A percentile compares a stretch with the other conserved stretches of the same genome.
These are phyloP conservation scores for Colletotrichum euphorbiae DNA, from an alignment of 2,329 filamentous ascomycete genomes.

Conservation along the genomic window DNA sequence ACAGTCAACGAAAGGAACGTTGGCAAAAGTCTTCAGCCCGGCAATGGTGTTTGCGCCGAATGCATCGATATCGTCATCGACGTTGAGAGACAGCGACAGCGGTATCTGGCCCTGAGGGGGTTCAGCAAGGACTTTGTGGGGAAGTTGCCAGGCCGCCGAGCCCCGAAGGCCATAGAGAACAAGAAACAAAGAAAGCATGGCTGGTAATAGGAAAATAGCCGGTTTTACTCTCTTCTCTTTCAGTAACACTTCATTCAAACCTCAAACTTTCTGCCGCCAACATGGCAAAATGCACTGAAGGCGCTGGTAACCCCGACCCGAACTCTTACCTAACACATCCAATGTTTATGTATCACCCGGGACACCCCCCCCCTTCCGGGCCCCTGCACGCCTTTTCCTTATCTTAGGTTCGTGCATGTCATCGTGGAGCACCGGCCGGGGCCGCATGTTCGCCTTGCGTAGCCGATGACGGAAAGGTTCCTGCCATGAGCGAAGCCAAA, in stretches of 20 bases:
- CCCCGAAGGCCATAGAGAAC: not conserved
- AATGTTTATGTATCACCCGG: too few species aligned
- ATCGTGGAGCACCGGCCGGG: too few species aligned
- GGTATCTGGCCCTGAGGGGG: conserved; percentile 38
- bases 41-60: conserved; percentile 37
- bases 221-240: not conserved
- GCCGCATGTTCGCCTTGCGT: too few species aligned
- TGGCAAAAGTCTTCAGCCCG: conserved; percentile 44
- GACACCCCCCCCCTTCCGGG: too few species aligned
- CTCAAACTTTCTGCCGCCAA: too few species aligned
- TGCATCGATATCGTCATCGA: conserved; percentile 33
- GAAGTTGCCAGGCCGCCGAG: conserved; percentile 28
- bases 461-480: too few species aligned
- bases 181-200: not conserved
- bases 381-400: not conserved
- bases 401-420: not conserved
- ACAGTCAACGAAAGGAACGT: conserved; percentile 44
- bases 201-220: not conserved
- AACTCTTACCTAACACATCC: not conserved
- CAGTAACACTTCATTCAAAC: too few species aligned
- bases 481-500: too few species aligned
- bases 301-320: not conserved
- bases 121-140: conserved; percentile 15
- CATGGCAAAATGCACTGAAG: too few species aligned
- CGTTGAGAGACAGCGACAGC: conserved; percentile 17